These are phyloP conservation scores for Aureobasidium leucospermi DNA, from an alignment of 2,329 filamentous ascomycete genomes.

Conservation along the genomic window DNA sequence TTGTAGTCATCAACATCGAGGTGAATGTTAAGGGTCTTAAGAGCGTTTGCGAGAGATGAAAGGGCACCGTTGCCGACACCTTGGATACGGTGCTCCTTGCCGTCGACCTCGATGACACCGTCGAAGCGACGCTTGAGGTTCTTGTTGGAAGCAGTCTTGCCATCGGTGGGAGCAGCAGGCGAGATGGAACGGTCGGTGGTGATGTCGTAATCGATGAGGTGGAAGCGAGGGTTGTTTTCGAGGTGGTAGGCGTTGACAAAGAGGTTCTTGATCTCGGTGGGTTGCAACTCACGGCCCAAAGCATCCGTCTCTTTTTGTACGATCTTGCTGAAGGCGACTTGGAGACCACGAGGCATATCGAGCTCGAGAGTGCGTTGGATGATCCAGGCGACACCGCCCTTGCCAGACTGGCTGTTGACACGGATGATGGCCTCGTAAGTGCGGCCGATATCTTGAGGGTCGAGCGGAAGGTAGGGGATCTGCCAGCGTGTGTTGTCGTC, in stretches of 20 bases:
- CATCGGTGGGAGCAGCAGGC: slow-evolving; percentile 58
- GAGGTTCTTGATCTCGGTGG: slow-evolving; percentile 76
- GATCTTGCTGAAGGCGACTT: slow-evolving; percentile 81
- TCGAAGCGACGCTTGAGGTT: slow-evolving; percentile 76
- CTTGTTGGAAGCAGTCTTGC: slow-evolving; percentile 68
- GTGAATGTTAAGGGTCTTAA: slow-evolving; percentile 71
- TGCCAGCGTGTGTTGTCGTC: slow-evolving; percentile 65
- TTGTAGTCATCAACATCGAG: slow-evolving; percentile 92
- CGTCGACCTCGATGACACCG: slow-evolving; percentile 77
- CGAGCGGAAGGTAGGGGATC: slow-evolving; percentile 85
- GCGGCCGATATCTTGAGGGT: slow-evolving; percentile 86
- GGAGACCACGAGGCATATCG: slow-evolving; percentile 84
- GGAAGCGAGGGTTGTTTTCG: slow-evolving; percentile 74
- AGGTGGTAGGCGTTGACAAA: slow-evolving; percentile 87
- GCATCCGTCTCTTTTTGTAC: slow-evolving; percentile 77
- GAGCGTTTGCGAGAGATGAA: slow-evolving; percentile 75
- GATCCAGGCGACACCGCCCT: slow-evolving; percentile 91
- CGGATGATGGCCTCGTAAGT: slow-evolving; percentile 98
- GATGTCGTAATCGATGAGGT: slow-evolving; percentile 86
- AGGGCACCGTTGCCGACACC: slow-evolving; percentile 87
- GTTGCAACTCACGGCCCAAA: slow-evolving; percentile 74
- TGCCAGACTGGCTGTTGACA: slow-evolving; percentile 93
- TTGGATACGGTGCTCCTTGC: slow-evolving; percentile 66
- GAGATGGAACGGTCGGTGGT: slow-evolving; percentile 71
- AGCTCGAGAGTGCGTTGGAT: slow-evolving; percentile 83